Conservation (phyloP, 768 basidiomycete species). For the Lyophyllum atratum region DNA sequence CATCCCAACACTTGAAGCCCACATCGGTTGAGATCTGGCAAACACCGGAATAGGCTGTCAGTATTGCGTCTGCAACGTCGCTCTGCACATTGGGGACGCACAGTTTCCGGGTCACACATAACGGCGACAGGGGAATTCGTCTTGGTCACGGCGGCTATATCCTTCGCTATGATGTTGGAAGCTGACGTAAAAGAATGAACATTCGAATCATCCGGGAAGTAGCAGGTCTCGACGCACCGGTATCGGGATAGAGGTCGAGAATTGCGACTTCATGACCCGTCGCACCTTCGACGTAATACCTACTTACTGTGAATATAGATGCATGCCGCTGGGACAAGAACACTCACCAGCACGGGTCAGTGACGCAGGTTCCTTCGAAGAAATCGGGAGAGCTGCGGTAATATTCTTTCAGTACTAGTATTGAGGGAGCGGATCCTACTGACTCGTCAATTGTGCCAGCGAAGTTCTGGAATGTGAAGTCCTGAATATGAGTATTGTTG, state of each 20-base stretch:
- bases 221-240: conserved; percentile 34
- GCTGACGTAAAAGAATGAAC: conserved; percentile 28
- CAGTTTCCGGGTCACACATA: conserved; percentile 56
- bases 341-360: conserved; percentile 57
- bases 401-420: background rate
- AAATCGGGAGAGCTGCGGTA: conserved; percentile 36
- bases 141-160: conserved; percentile 47
- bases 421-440: conserved; percentile 3
- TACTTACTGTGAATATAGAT: background rate
- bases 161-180: conserved; percentile 48
- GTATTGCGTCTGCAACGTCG: background rate
- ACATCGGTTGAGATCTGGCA: conserved; percentile 44
- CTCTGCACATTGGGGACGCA: conserved; percentile 25
- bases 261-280: conserved; percentile 62
- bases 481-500: conserved; percentile 58
- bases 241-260: conserved; percentile 58
- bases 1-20: conserved; percentile 53
- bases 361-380: conserved; percentile 60
- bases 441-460: conserved; percentile 52
- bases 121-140: conserved; percentile 44
- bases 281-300: conserved; percentile 51
- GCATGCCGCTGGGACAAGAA: background rate
- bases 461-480: conserved; percentile 59
- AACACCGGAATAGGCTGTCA: background rate
- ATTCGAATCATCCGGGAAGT: background rate